phyloP scores from a whole-genome alignment of 1,284 basidiomycete genomes.

The Erythrobasidium hasegawianum region DNA sequence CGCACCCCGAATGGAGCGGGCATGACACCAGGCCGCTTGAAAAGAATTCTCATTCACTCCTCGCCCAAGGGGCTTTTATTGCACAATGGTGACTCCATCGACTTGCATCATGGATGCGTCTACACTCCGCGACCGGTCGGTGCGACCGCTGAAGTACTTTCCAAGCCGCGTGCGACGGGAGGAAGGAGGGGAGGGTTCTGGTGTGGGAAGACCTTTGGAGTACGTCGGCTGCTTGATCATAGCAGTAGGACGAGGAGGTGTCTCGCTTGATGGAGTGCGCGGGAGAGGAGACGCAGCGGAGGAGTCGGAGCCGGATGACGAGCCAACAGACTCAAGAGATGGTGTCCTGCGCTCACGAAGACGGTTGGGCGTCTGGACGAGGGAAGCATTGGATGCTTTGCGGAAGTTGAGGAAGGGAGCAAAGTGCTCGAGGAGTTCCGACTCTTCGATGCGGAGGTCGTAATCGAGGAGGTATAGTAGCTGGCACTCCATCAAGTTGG shows the following conservation, averaged over 20 bases:
- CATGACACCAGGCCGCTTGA: slow-evolving; percentile 1
- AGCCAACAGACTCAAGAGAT: slow-evolving; percentile 36
- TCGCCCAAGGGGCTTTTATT: slow-evolving; percentile 4
- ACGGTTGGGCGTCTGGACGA: background rate
- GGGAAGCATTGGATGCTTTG: slow-evolving; percentile 11
- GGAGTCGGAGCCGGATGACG: slow-evolving; percentile 31
- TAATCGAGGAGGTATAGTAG: slow-evolving; percentile 82
- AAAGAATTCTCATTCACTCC: too few species aligned
- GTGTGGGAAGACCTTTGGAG: slow-evolving; percentile 33
- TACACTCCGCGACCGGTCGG: slow-evolving; percentile 26
- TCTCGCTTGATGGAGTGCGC: slow-evolving; percentile 31
- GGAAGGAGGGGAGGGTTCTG: slow-evolving; percentile 31
- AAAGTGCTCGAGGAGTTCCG: slow-evolving; percentile 59
- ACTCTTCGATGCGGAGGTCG: slow-evolving; percentile 78
- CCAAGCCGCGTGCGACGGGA: slow-evolving; percentile 23
- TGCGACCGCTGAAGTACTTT: slow-evolving; percentile 31
- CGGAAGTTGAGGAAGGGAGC: slow-evolving; percentile 37
- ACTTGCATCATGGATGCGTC: slow-evolving; percentile 22
- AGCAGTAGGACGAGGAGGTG: slow-evolving; percentile 6
- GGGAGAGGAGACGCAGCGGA: slow-evolving; percentile 33
- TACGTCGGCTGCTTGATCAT: slow-evolving; percentile 4
- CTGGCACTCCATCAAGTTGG: slow-evolving; percentile 97
- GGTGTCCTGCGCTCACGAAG: slow-evolving; percentile 31
- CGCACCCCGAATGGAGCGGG: background rate
- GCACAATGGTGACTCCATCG: slow-evolving; percentile 35